Conservation (phyloP, 140 eudicot genomes). For the Stevia rebaudiana region DNA sequence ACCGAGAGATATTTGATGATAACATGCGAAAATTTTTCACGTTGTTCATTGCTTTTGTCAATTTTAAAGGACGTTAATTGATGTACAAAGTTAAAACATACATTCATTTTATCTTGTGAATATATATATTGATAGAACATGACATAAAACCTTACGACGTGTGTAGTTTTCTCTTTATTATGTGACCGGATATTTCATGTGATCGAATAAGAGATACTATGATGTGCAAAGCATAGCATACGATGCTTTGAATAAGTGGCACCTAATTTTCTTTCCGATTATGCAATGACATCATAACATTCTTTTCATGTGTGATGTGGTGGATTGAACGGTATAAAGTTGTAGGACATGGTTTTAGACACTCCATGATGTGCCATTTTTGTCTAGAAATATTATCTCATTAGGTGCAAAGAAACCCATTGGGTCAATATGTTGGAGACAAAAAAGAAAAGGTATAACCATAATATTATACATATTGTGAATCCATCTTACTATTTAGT, state of each 20-base stretch:
- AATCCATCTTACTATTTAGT: too few relatives aligned
- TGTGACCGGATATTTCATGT: not conserved
- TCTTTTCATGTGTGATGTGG: constrained; percentile 16
- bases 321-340: not conserved
- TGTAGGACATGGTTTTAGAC: not conserved
- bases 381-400: not conserved
- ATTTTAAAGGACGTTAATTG: too few relatives aligned
- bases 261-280: not conserved
- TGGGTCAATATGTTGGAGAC: too few relatives aligned
- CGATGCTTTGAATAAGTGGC: not conserved
- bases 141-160: too few relatives aligned
- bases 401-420: not conserved
- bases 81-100: too few relatives aligned
- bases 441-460: too few relatives aligned
- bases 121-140: too few relatives aligned
- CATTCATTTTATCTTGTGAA: too few relatives aligned
- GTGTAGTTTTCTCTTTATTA: not conserved
- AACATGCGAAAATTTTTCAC: too few relatives aligned
- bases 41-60: too few relatives aligned
- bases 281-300: not conserved
- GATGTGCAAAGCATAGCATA: not conserved
- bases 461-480: too few relatives aligned
- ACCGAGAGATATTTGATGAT: too few relatives aligned
- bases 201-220: not conserved
- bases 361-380: not conserved